Conservation (phyloP, 169 alveolate species). For the Cryptosporidium tyzzeri region DNA sequence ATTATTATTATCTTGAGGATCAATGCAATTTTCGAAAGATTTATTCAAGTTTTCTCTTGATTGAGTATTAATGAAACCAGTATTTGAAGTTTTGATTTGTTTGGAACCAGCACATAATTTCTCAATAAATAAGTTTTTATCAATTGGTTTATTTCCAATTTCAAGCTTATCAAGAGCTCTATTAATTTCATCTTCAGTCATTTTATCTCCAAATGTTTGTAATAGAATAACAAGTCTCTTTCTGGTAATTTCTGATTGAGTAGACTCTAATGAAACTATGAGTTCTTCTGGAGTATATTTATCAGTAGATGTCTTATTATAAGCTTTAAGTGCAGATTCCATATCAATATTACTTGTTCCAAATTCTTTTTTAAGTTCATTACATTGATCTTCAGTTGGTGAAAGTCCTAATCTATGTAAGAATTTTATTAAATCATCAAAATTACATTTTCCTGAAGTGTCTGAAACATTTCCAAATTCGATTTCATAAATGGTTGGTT, state of each 20-base stretch:
- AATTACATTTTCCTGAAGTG: constrained; percentile 26
- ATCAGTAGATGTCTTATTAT: constrained; percentile 41
- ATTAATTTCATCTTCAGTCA: constrained; percentile 61
- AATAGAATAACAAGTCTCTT: constrained; percentile 29
- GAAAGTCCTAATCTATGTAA: constrained; percentile 54
- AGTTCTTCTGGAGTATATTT: constrained; percentile 44
- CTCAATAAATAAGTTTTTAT: constrained; percentile 26
- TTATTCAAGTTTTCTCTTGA: constrained; percentile 10
- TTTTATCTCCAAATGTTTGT: constrained; percentile 61
- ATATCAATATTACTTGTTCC: constrained; percentile 37
- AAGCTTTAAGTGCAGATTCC: constrained; percentile 52
- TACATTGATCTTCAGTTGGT: constrained; percentile 48
- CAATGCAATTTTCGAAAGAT: neutral
- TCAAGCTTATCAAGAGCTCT: constrained; percentile 51
- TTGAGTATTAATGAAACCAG: neutral
- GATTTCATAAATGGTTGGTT: constrained; percentile 70
- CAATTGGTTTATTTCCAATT: constrained; percentile 35
- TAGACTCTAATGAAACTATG: constrained; percentile 4
- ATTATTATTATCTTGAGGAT: neutral
- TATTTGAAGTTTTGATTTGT: constrained; percentile 9
- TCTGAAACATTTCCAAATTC: constrained; percentile 42
- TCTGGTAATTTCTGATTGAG: constrained; percentile 24
- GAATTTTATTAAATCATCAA: constrained; percentile 13
- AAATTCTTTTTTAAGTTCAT: constrained; percentile 32
- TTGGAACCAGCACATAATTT: constrained; percentile 34